Percentiles rank a stretch among this genome's conserved stretches.
Evolutionary conservation across 768 basidiomycete genomes (phyloP).

Genomic region (Chalciporus sphaerocephalus): DNA sequence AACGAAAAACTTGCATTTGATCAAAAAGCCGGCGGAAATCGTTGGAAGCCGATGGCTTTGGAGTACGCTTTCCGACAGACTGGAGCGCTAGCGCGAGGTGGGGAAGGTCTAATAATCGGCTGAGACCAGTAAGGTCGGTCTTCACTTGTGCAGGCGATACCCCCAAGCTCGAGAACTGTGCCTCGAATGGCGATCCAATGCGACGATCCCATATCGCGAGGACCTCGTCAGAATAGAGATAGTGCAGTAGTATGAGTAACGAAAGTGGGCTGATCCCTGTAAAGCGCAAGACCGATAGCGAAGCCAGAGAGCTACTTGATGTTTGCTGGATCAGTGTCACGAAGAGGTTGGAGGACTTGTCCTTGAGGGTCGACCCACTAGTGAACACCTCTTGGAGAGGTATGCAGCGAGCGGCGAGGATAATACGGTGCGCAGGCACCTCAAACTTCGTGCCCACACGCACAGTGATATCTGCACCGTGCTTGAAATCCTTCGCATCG

Average conservation of each 20-base stretch:
- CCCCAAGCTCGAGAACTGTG: constrained; percentile 36
- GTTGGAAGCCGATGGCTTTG: constrained; percentile 42
- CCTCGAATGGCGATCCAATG: constrained; percentile 43
- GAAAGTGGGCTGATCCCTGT: constrained; percentile 59
- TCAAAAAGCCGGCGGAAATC: constrained; percentile 53
- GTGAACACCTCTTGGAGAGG: constrained; percentile 43
- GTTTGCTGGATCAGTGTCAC: constrained; percentile 23
- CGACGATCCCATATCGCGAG: constrained; percentile 83
- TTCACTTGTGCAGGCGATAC: constrained; percentile 49
- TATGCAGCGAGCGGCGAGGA: constrained; percentile 60
- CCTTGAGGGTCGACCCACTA: constrained; percentile 28
- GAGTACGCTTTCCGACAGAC: constrained; percentile 53
- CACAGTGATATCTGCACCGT: constrained; percentile 65
- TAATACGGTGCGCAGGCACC: constrained; percentile 59
- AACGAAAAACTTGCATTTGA: constrained; percentile 10
- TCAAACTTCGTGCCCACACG: constrained; percentile 39
- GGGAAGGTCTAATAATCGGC: constrained; percentile 55
- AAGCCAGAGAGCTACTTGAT: not conserved
- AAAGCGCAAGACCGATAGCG: constrained; percentile 30
- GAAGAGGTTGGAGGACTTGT: constrained; percentile 28
- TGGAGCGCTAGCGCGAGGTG: constrained; percentile 52
- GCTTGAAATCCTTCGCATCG: constrained; percentile 21
- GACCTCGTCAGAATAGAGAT: constrained; percentile 84
- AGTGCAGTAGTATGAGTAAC: constrained; percentile 71
- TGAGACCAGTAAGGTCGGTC: constrained; percentile 56